A percentile compares a stretch with the other conserved stretches of the same genome.
Conservation (phyloP, 2,329 filamentous ascomycete genomes). For the Fragosphaeria purpurea region DNA sequence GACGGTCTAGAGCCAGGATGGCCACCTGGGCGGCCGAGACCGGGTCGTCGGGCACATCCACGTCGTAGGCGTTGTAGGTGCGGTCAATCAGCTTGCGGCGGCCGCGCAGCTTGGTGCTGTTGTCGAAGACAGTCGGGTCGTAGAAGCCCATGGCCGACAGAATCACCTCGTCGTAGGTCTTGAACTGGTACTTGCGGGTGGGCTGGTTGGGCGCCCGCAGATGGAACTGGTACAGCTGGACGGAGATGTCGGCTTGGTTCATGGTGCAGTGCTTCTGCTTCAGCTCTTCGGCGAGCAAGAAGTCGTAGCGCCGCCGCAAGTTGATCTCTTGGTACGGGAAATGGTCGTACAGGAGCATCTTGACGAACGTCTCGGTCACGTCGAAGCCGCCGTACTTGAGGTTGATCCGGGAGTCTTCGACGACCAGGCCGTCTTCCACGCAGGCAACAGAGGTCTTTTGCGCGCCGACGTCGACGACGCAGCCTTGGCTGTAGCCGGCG, state of each 20-base stretch:
- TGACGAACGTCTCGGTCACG: conserved; percentile 88
- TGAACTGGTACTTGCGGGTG: conserved; percentile 89
- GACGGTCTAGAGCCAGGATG: conserved; percentile 49
- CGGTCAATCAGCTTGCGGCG: conserved; percentile 74
- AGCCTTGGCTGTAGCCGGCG: conserved; percentile 86
- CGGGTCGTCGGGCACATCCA: conserved; percentile 78
- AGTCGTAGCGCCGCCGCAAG: conserved; percentile 80
- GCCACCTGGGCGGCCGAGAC: conserved; percentile 72
- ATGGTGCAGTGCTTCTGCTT: conserved; percentile 91
- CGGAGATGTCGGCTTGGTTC: conserved; percentile 79
- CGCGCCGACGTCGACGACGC: conserved; percentile 91
- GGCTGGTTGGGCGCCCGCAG: conserved; percentile 79
- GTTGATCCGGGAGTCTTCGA: conserved; percentile 91
- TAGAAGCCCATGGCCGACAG: conserved; percentile 95
- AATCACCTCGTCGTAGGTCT: conserved; percentile 92
- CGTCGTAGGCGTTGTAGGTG: conserved; percentile 90
- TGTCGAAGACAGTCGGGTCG: conserved; percentile 78
- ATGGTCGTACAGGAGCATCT: conserved; percentile 95
- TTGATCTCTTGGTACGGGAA: conserved; percentile 97
- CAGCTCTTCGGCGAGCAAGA: conserved; percentile 84
- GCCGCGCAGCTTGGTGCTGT: conserved; percentile 65
- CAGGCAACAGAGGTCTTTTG: conserved; percentile 97
- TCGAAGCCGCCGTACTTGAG: conserved; percentile 89
- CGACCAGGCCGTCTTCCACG: conserved; percentile 89
- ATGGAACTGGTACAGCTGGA: conserved; percentile 83